Evolutionary conservation across 2,329 filamentous ascomycete genomes (phyloP), one percentile per base, ranked within the genome.

Genomic region (Coniochaeta sp.): DNA sequence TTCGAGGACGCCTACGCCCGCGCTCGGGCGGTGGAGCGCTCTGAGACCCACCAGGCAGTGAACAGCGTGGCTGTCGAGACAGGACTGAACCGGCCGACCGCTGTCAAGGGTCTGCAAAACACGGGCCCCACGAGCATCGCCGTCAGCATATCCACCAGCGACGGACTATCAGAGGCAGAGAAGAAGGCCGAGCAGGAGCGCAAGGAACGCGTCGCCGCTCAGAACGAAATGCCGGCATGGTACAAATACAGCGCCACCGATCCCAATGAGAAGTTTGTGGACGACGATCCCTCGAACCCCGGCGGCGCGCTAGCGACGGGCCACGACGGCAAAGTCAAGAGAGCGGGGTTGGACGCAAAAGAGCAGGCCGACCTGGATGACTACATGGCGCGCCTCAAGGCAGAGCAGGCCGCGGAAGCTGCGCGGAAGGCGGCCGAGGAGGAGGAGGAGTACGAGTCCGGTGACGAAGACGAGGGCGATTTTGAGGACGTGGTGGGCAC

Each of bases 201-300:
- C 45, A 85, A 83, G 63, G 83, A 85, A 61, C 81, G 82, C 65
- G 74, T 84, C 56, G 81, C 83, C 1, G 73, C 76, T 58, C 83
- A 88, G 62, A 90, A 90, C 62, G 83, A 81, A 7, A 68, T 90
- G 54, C 86, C 86, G 2, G 71, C 76, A 8, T 89, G 86, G 84
- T 87, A 89, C 69, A 81, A 82, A 1, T 79, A 85, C 52, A 87
- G 83, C 56, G 89, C 85, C 22, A 42, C 38, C 6, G n/a, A 42
- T 6, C 14, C 76, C 4, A 81, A 82, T 49, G 76, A 82, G 53
- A 78, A 79, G 16, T 86, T 81, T 64, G 67, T 72, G 35, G 70
- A 66, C 58, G 45, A 47, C 24, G 26, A 28, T n/a, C n/a, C n/a
- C n/a, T n/a, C n/a, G n/a, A n/a, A n/a, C n/a, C n/a, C n/a, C n/a